Base-by-base conservation (phyloP, 768 basidiomycete species). In the Galerina sulciceps region DNA sequence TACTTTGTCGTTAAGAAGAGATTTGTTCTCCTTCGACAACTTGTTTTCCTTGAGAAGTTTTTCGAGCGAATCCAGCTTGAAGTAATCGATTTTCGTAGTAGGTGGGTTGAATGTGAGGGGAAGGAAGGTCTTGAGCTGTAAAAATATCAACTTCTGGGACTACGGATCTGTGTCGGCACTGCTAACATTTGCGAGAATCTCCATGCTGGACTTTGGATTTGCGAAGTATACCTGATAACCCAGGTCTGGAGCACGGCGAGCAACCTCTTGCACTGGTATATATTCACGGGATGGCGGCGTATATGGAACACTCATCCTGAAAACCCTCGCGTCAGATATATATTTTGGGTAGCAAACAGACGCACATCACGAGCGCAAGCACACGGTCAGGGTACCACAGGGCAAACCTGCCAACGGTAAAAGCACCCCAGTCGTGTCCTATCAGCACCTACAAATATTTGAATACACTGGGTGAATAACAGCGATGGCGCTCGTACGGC, bases 351-450 rank as follows among this genome's bases (percentile, higher is more conserved):
- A 17, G 36, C 35, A 22, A 46, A 35, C 11, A 10, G n/a, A 72
- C 84, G 61, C 72, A 89, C 91, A 86, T 74, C 0, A 81, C 77
- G 17, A 93, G 74, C 0, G 85, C 86, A 5, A 79, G 64, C 36
- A 90, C 61, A 35, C 89, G 79, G 13, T 85, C 73, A 0, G 92
- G 89, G 67, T 90, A 73, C 87, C 88, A 92, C 20, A 91, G 75
- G 10, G 88, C 86, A 64, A 94, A 87, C 18, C 91, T 78, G 42
- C 79, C 81, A 1, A 80, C 89, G 11, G 77, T 82, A 59, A 76
- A 83, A 2, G 88, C 75, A 5, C 92, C 92, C 91, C 91, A 93
- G 65, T 94, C 92, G 64, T 93, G 92, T 0, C 90, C 92, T 57
- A 92, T 78, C 55, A 92, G 72, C 10, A 90, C 78, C 88, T 82